Evolutionary conservation across 2,329 filamentous ascomycete genomes (phyloP), one percentile per base, ranked within the genome.

Genomic region (Albifimbria verrucaria): DNA sequence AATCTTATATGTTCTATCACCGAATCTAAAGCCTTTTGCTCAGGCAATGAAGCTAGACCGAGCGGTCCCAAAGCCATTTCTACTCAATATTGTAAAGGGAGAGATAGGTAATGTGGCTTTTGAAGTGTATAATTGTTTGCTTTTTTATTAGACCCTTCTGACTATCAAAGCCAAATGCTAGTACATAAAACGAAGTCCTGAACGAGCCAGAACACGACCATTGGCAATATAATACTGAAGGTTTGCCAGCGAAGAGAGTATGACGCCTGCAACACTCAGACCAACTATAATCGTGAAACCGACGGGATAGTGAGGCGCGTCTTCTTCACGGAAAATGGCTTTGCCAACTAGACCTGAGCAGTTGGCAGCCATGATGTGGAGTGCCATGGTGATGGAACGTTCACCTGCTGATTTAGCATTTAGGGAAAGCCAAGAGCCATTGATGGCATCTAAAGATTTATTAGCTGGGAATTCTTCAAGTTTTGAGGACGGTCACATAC

Each of bases 291-390:
- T 49, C 3, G 58, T 55, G 47, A 59, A 65, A 9, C 61, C 60
- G 10, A 48, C 52, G 9, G 53, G 58, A 39, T 65, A 65, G 18
- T 57, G 54, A 2, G 63, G 62, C 2, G 57, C 59, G 41, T 65
- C 61, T 20, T 65, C 59, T 15, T 57, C 55, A 18, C 59, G 58
- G 53, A 65, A 65, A 12, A 66, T 39, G 44, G 61, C 57, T 32
- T 59, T 59, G 4, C 63, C 64, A 11, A 64, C 55, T 9, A 65
- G 57, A 12, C 64, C 63, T 7, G 62, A 60, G 21, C 56, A 62
- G 50, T 66, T 66, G 42, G 63, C 62, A 1, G 59, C 59, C 62
- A 66, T 63, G 48, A 65, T 65, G 23, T 63, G 57, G 23, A 65
- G 60, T 21, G 62, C 60, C 56, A 65, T 59, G 9, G 60, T 64